phyloP scores from a whole-genome alignment of 1,284 basidiomycete species.

The Malassezia nana region DNA sequence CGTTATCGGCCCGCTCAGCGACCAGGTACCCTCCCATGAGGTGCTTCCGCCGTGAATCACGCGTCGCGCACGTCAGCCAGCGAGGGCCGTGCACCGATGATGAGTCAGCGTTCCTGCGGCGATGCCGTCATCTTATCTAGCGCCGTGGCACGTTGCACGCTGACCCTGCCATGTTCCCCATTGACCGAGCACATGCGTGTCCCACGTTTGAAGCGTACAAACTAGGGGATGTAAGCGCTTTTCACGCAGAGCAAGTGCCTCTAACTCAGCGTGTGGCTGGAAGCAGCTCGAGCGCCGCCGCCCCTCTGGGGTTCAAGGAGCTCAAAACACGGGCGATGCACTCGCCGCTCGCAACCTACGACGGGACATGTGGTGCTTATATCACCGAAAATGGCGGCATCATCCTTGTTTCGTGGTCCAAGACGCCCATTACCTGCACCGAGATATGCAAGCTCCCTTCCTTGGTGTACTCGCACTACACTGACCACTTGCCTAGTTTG shows the following conservation, averaged over 20 bases:
- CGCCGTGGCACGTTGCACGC: too few species aligned
- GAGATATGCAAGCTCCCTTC: not conserved
- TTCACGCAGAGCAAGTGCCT: not conserved
- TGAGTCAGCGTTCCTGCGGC: too few species aligned
- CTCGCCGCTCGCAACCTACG: not conserved
- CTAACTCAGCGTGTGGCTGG: not conserved
- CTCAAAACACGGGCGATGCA: conserved; percentile 13
- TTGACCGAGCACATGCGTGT: not conserved
- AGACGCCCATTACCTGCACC: not conserved
- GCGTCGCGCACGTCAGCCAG: too few species aligned
- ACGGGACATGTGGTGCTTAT: not conserved
- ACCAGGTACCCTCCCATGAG: too few species aligned
- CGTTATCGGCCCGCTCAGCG: too few species aligned
- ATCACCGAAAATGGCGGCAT: not conserved
- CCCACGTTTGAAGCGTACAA: conserved; percentile 12
- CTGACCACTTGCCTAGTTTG: not conserved
- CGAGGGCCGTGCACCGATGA: too few species aligned
- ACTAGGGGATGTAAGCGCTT: not conserved
- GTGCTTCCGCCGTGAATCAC: too few species aligned
- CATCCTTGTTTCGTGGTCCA: not conserved
- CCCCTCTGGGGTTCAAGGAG: conserved; percentile 10
- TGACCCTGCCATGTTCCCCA: conserved; percentile 2
- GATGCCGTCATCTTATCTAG: too few species aligned
- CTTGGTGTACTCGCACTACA: not conserved
- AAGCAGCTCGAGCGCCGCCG: not conserved